Evolutionary conservation across 2,329 filamentous ascomycete species (phyloP).

Genomic region (Fusarium albosuccineum): DNA sequence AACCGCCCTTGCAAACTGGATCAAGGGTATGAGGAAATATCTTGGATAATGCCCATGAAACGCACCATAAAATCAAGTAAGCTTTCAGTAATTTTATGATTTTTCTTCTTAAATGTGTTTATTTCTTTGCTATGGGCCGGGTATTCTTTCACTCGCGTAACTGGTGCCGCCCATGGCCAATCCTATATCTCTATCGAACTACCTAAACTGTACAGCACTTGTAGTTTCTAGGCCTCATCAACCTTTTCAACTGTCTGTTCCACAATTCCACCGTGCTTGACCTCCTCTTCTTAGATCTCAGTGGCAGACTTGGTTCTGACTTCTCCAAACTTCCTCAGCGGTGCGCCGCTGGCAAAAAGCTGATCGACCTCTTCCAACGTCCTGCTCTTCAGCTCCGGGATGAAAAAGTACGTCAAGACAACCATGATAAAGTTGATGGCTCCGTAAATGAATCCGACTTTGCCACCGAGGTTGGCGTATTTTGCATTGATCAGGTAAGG

Average conservation of each 20-base stretch:
- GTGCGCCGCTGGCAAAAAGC: constrained; percentile 34
- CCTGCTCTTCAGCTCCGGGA: constrained; percentile 59
- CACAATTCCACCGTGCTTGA: not conserved
- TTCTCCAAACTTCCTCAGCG: constrained; percentile 31
- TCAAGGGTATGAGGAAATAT: not conserved
- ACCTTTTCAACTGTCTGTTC: not conserved
- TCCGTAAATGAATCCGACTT: constrained; percentile 57
- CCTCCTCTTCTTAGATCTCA: constrained; percentile 3
- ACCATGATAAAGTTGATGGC: constrained; percentile 53
- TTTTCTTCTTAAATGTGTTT: too few relatives aligned
- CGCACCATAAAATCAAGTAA: too few relatives aligned
- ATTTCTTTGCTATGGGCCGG: too few relatives aligned
- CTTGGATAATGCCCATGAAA: too few relatives aligned
- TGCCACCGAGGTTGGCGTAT: constrained; percentile 52
- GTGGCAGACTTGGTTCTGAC: not conserved
- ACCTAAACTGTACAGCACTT: too few relatives aligned
- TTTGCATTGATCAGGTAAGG: constrained; percentile 53
- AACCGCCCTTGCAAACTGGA: too few relatives aligned
- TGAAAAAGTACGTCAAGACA: constrained; percentile 57
- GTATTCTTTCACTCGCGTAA: too few relatives aligned
- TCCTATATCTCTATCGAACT: too few relatives aligned
- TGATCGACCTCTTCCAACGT: constrained; percentile 44
- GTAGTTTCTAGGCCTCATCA: not conserved
- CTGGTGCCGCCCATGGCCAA: too few relatives aligned
- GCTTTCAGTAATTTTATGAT: too few relatives aligned